Evolutionary conservation across 768 basidiomycete genomes (phyloP).

Genomic region (Tylopilus plumbeoviolaceoides): DNA sequence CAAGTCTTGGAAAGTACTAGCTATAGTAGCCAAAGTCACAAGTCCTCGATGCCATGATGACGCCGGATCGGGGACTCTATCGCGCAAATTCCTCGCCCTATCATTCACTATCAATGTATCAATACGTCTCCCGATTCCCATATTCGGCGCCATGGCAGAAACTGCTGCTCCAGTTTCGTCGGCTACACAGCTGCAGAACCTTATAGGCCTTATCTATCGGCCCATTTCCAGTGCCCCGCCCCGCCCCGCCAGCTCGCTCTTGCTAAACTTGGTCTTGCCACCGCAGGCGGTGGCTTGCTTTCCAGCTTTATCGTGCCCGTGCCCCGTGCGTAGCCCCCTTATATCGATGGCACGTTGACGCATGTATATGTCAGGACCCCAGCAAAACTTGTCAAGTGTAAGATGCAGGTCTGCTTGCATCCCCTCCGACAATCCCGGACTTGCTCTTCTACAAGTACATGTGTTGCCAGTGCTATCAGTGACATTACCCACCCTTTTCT

Average conservation of each 20-base stretch:
- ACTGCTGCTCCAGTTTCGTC: constrained; percentile 51
- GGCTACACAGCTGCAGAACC: no score
- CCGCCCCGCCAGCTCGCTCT: constrained; percentile 41
- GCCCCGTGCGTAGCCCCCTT: not conserved
- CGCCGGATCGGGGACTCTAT: constrained; percentile 50
- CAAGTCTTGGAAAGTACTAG: constrained; percentile 86
- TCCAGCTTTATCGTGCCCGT: constrained; percentile 81
- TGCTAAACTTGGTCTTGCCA: constrained; percentile 68
- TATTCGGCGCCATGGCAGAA: constrained; percentile 85
- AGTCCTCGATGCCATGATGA: constrained; percentile 70
- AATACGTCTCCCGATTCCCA: constrained; percentile 67
- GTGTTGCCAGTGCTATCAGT: not conserved
- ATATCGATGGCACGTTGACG: constrained; percentile 1
- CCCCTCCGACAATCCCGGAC: constrained; percentile 10
- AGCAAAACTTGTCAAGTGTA: constrained; percentile 71
- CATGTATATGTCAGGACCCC: constrained; percentile 62
- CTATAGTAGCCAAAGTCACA: constrained; percentile 92
- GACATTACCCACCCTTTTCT: not conserved
- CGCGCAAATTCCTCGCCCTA: constrained; percentile 32
- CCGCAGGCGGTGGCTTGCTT: constrained; percentile 71
- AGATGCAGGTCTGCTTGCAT: constrained; percentile 50
- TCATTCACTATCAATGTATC: constrained; percentile 6
- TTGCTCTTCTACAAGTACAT: no score
- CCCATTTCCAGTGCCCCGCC: constrained; percentile 19
- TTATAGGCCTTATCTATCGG: constrained; percentile 41